Evolutionary conservation across 2,329 filamentous ascomycete genomes (phyloP).

Genomic region (Ilyonectria sp.): DNA sequence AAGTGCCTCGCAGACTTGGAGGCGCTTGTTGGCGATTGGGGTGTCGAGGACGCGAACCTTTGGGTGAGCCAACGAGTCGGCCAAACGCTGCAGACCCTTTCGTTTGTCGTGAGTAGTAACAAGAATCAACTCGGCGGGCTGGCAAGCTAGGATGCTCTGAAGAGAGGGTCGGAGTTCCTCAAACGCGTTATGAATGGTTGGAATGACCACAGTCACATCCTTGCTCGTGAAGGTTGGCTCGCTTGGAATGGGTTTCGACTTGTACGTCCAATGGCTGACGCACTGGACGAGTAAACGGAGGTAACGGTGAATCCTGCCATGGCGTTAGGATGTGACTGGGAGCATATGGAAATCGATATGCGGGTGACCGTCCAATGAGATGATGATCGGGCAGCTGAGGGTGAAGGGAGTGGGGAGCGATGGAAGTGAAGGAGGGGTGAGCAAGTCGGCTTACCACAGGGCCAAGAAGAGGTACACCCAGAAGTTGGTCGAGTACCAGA

Average conservation of each 20-base stretch:
- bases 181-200: slow-evolving; percentile 90
- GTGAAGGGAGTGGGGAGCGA: neutral
- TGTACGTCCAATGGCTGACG: slow-evolving; percentile 88
- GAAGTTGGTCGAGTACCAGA: slow-evolving; percentile 62
- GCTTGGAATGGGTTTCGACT: slow-evolving; percentile 84
- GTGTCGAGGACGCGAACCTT: slow-evolving; percentile 83
- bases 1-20: slow-evolving; percentile 93
- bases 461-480: slow-evolving; percentile 62
- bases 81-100: slow-evolving; percentile 77
- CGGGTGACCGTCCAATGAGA: slow-evolving; percentile 8
- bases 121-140: slow-evolving; percentile 82
- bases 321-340: slow-evolving; percentile 36
- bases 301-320: slow-evolving; percentile 85
- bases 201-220: slow-evolving; percentile 95
- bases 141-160: slow-evolving; percentile 80
- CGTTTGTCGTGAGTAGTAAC: slow-evolving; percentile 90
- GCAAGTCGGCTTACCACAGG: slow-evolving; percentile 61
- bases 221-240: slow-evolving; percentile 84
- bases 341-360: slow-evolving; percentile 10
- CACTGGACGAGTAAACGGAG: slow-evolving; percentile 88
- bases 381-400: neutral
- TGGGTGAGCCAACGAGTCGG: slow-evolving; percentile 70
- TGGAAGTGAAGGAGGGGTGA: neutral
- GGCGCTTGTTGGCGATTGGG: slow-evolving; percentile 92
- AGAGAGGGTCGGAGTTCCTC: slow-evolving; percentile 88